Evolutionary conservation across 2,329 filamentous ascomycete genomes (phyloP), one percentile per base, ranked within the genome.

Genomic region (Dactylellina drechsleri): DNA sequence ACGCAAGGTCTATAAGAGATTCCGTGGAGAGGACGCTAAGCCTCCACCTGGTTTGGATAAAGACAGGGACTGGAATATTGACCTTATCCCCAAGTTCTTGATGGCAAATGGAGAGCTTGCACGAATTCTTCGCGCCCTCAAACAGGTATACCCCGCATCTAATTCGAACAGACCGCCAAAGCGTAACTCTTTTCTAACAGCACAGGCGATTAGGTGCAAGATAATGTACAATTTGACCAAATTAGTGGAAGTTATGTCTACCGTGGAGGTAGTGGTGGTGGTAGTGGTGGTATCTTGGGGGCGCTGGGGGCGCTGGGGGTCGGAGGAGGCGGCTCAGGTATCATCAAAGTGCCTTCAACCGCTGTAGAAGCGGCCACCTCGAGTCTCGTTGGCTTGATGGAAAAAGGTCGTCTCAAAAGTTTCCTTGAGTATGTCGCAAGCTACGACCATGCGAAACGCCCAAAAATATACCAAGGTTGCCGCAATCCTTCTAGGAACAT

Each of bases 51-150:
- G 54, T 6, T 52, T 71, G 15, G 71, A 73, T 23, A 72, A 74
- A 31, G 77, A 76, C 40, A 62, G 70, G 31, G 70, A 77, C 53
- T 99, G 95, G 95, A 98, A 97, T 86, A 96, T 99, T 83, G 96
- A 99, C 82, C 88, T 99, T 76, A 93, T 99, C 57, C 94, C 95
- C 79, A 99, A 99, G 87, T 90, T 99, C 81, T 88, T 99, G 83
- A 98, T 99, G 93, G 93, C 94, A 75, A 97, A 96, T 77, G 95
- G 95, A 83, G 94, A 99, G 85, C 87, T 99, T 82, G 98, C 94
- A 82, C 98, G 98, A 85, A 97, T 99, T 81, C 89, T 99, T 81
- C 90, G 96, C 81, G 92, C 96, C 83, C 96, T 96, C 86, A 93
- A 91, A 85, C 92, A 95, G 84, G 93, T 76, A 62, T 15, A n/a